Evolutionary conservation across 495 filamentous ascomycete genomes (phyloP), one percentile per base, ranked within the genome.

Genomic region (Lentithecium fluviatile): DNA sequence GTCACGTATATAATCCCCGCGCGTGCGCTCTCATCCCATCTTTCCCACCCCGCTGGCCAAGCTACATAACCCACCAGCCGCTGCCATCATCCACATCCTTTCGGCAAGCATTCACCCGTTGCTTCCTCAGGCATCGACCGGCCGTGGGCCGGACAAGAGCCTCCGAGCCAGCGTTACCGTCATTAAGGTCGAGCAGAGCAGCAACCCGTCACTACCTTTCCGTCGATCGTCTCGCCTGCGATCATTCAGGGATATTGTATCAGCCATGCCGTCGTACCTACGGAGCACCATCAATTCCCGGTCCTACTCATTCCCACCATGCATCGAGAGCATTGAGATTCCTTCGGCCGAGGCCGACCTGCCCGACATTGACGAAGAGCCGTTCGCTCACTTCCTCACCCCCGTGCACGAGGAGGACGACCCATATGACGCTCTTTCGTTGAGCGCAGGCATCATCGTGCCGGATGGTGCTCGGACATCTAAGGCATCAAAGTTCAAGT

Each of bases 361-460:
- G 32, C 46, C 69, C 20, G 55, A 69, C 38, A 71, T 77, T 34
- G 74, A 77, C 37, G 58, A 74, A 45, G 67, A 77, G 45, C 74
- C 74, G 2, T 75, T 75, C 42, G 65, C 72, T 19, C 70, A 74
- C 55, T 77, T 77, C 63, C 58, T 77, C 7, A 74, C 71, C 13
- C 74, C 74, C n/a, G 53, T 67, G 32, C 47, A 45, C 34, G 74
- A 77, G 36, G 65, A 71, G 25, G 72, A 73, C 24, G 71, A 69
- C 40, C 68, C 68, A 4, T 68, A 71, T 45, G 63, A 74, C 20
- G 54, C 49, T 12, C 51, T 70, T 12, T 47, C 65, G 15, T 49
- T 74, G 37, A 64, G 66, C 38, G 73, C 74, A 23, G 73, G 70
- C 36, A 75, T 73, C 47, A 21, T 61, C 36, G 36, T 57, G n/a